phyloP scores from a whole-genome alignment of 306 rosid genomes.

The Gillenia trifoliata region DNA sequence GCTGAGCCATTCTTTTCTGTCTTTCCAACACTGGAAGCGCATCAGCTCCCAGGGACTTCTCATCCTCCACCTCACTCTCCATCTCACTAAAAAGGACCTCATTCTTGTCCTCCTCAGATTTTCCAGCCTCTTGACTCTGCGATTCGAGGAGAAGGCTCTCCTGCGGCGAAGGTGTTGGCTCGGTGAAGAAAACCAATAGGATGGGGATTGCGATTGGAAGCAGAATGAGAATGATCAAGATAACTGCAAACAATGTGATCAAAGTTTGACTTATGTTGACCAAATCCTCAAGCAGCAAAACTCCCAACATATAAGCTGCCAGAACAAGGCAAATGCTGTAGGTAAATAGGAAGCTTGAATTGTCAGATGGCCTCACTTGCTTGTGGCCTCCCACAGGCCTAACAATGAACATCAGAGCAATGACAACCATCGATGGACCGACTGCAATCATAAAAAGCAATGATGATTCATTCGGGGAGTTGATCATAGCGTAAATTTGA shows the following conservation, averaged over 20 bases:
- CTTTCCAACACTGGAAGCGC: conserved; percentile 51
- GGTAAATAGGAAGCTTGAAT: conserved; percentile 50
- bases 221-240: conserved; percentile 42
- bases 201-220: conserved; percentile 56
- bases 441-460: conserved; percentile 59
- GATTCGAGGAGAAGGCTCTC: conserved; percentile 48
- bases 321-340: conserved; percentile 56
- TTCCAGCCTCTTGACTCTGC: conserved; percentile 11
- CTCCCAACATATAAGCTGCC: conserved; percentile 63
- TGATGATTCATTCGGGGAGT: conserved; percentile 45
- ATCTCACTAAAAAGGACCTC: conserved; percentile 39
- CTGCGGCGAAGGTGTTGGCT: conserved; percentile 27
- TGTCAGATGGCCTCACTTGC: conserved; percentile 51
- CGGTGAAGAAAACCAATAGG: conserved; percentile 46
- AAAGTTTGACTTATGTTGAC: conserved; percentile 31
- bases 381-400: conserved; percentile 49
- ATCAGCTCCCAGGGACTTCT: conserved; percentile 43
- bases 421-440: conserved; percentile 56
- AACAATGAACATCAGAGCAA: conserved; percentile 52
- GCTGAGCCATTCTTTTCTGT: conserved; percentile 45
- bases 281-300: conserved; percentile 48
- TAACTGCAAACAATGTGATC: conserved; percentile 25
- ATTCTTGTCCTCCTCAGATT: conserved; percentile 12
- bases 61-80: conserved; percentile 51
- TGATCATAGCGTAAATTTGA: conserved; percentile 47